Evolutionary conservation across 2,329 filamentous ascomycete genomes (phyloP).

Genomic region (Colletotrichum liaoningense): DNA sequence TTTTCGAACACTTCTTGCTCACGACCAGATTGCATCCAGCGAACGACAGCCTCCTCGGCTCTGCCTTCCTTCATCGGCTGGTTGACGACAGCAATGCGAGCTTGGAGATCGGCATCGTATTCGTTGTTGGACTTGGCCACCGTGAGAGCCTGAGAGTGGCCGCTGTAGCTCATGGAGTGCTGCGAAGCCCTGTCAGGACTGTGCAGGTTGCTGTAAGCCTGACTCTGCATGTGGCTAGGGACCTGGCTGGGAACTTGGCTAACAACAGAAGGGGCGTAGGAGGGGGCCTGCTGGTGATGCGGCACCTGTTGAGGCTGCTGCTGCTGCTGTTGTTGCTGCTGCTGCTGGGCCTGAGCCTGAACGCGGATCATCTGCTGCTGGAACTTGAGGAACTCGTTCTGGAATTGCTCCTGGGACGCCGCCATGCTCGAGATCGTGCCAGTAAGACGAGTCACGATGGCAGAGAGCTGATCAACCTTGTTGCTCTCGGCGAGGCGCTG

Average conservation of each 20-base stretch:
- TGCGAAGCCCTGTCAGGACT: slow-evolving; percentile 34
- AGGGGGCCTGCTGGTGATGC: slow-evolving; percentile 28
- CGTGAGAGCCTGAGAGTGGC: slow-evolving; percentile 36
- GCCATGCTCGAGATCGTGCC: slow-evolving; percentile 79
- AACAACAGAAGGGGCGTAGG: slow-evolving; percentile 29
- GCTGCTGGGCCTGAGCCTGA: slow-evolving; percentile 46
- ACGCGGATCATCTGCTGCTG: slow-evolving; percentile 60
- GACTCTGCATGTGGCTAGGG: slow-evolving; percentile 32
- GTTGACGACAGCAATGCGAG: slow-evolving; percentile 69
- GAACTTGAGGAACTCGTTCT: slow-evolving; percentile 71
- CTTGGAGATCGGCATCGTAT: slow-evolving; percentile 62
- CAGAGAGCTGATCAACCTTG: slow-evolving; percentile 80
- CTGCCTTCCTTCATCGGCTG: slow-evolving; percentile 70
- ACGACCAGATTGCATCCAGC: slow-evolving; percentile 74
- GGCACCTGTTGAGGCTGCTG: slow-evolving; percentile 30
- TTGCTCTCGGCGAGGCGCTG: slow-evolving; percentile 62
- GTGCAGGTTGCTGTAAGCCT: slow-evolving; percentile 39
- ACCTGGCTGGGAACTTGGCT: slow-evolving; percentile 28
- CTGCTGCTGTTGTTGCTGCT: slow-evolving; percentile 37
- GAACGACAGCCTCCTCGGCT: slow-evolving; percentile 72
- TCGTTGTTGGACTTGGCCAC: slow-evolving; percentile 29
- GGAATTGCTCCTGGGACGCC: slow-evolving; percentile 74
- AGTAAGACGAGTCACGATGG: slow-evolving; percentile 73
- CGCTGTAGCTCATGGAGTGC: slow-evolving; percentile 32
- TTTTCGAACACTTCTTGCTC: slow-evolving; percentile 72